Conservation (phyloP, 495 filamentous ascomycete genomes). For the Xylaria sp. region DNA sequence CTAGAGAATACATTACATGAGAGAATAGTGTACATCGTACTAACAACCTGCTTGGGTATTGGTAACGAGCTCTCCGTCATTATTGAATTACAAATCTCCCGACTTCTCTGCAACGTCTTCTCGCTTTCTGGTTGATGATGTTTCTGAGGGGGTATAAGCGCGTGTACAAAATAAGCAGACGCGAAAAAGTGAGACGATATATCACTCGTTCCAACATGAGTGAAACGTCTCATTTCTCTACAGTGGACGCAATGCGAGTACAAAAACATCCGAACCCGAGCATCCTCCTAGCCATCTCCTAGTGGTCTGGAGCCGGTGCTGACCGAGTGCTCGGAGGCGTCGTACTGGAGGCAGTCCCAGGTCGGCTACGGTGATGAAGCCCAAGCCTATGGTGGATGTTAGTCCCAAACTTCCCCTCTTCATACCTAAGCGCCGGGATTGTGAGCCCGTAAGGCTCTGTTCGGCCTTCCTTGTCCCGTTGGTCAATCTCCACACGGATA, state of each 20-base stretch:
- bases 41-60: constrained; percentile 11
- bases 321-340: constrained; percentile 37
- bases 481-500: constrained; percentile 74
- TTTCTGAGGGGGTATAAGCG: constrained; percentile 11
- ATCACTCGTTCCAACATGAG: background rate
- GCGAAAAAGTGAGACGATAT: background rate
- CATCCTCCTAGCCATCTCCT: constrained; percentile 12
- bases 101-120: background rate
- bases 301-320: constrained; percentile 34
- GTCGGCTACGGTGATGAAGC: constrained; percentile 40
- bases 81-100: background rate
- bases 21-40: constrained; percentile 4
- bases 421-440: constrained; percentile 55
- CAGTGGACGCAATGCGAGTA: background rate
- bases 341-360: constrained; percentile 35
- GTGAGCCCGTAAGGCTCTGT: constrained; percentile 75
- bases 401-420: constrained; percentile 38
- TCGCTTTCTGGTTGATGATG: background rate
- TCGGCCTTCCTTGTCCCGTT: constrained; percentile 64
- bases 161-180: background rate
- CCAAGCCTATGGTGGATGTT: constrained; percentile 36
- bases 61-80: constrained; percentile 8
- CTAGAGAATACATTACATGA: background rate
- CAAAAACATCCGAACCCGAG: background rate
- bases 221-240: background rate